Conservation (phyloP, 257 asterid genomes). For the Nicotiana tomentosiformis region DNA sequence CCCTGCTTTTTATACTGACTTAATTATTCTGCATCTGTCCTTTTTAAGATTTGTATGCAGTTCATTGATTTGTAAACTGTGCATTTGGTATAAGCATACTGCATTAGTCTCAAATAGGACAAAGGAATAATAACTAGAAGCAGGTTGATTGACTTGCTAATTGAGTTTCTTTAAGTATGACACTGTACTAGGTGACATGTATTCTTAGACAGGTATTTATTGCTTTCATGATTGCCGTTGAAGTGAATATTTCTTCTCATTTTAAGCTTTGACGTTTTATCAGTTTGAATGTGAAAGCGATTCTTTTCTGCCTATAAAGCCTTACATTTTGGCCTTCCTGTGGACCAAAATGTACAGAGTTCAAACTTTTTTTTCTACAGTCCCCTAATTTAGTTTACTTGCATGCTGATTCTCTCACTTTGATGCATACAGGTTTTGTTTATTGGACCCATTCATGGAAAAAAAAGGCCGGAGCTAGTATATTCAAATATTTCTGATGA, state of each 20-base stretch:
- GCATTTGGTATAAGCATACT: neutral
- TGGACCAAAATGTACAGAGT: neutral
- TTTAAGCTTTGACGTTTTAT: neutral
- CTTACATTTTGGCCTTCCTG: neutral
- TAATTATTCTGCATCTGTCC: neutral
- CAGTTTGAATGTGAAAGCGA: neutral
- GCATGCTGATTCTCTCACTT: no score
- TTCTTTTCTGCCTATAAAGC: neutral
- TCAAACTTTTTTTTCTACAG: no score
- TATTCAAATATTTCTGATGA: slow-evolving; percentile 30
- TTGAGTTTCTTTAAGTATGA: neutral
- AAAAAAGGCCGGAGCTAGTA: slow-evolving; percentile 51
- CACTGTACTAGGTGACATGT: neutral
- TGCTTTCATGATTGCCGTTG: neutral
- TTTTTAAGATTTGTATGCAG: neutral
- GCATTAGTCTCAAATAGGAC: neutral
- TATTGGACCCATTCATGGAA: slow-evolving; percentile 73
- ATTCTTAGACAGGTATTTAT: neutral
- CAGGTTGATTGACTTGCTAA: neutral
- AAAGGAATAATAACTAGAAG: neutral
- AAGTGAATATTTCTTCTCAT: neutral
- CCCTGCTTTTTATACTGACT: neutral
- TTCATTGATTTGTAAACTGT: neutral
- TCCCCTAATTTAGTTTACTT: no score
- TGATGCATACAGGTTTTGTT: slow-evolving; percentile 58